Conservation (phyloP, 352 stramenopile genomes). For the Phytophthora hybrid region DNA sequence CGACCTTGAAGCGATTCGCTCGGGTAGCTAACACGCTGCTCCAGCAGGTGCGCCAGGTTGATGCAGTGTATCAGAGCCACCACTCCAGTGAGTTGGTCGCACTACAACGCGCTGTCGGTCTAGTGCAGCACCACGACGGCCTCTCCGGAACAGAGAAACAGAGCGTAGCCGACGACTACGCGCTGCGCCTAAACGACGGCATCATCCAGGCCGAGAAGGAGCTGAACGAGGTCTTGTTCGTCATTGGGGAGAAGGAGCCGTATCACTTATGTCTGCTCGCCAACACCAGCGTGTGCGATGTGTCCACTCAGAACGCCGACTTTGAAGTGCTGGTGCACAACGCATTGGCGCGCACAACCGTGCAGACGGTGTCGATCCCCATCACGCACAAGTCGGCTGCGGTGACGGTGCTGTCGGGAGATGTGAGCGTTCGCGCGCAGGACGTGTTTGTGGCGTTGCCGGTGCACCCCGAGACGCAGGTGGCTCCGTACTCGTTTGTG, state of each 20-base stretch:
- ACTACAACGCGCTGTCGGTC: constrained; percentile 90
- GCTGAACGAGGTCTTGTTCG: constrained; percentile 79
- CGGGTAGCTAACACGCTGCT: constrained; percentile 90
- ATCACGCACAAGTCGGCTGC: constrained; percentile 56
- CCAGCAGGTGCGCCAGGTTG: constrained; percentile 91
- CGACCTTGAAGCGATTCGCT: constrained; percentile 93
- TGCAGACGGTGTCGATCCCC: constrained; percentile 69
- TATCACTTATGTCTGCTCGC: constrained; percentile 76
- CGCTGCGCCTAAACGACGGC: constrained; percentile 90
- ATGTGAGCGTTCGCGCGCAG: constrained; percentile 44
- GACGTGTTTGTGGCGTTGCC: constrained; percentile 65
- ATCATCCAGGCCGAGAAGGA: constrained; percentile 70
- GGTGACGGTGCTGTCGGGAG: constrained; percentile 49
- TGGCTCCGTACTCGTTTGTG: constrained; percentile 71
- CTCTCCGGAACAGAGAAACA: constrained; percentile 97
- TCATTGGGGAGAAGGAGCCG: constrained; percentile 72
- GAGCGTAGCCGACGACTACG: constrained; percentile 96
- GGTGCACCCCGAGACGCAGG: constrained; percentile 56
- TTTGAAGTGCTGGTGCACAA: constrained; percentile 86
- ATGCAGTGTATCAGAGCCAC: constrained; percentile 80
- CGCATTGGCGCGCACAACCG: constrained; percentile 58
- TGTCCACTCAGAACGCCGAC: constrained; percentile 66
- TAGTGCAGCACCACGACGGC: constrained; percentile 97
- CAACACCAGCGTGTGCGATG: constrained; percentile 94
- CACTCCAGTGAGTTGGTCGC: constrained; percentile 56